phyloP scores from a whole-genome alignment of 305 asterid genomes.

The Rubia tinctorum region DNA sequence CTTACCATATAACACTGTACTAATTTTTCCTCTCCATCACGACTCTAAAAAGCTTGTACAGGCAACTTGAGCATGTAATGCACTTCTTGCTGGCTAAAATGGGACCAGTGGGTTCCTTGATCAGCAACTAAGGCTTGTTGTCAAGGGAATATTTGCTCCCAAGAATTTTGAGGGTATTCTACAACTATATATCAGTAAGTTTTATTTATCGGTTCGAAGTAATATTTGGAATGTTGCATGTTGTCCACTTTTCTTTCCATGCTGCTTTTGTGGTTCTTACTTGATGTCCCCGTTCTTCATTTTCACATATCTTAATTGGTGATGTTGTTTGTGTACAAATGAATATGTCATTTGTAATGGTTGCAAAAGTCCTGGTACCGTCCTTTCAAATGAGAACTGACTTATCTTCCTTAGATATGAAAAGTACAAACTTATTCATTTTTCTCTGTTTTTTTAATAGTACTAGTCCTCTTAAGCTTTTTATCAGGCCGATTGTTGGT shows the following conservation, averaged over 20 bases:
- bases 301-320: constrained; percentile 1
- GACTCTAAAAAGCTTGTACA: constrained; percentile 52
- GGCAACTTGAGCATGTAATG: constrained; percentile 95
- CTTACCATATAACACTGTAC: too few relatives aligned
- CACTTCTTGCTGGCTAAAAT: constrained; percentile 86
- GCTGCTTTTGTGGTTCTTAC: neutral
- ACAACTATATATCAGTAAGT: constrained; percentile 76
- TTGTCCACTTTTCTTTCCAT: too few relatives aligned
- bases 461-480: neutral
- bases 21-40: neutral
- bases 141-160: constrained; percentile 90
- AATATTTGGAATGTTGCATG: constrained; percentile 10
- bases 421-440: constrained; percentile 29
- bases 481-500: neutral
- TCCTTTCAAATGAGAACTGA: constrained; percentile 81
- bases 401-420: constrained; percentile 88
- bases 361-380: constrained; percentile 88
- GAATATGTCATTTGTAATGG: constrained; percentile 88
- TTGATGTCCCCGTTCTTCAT: constrained; percentile 26
- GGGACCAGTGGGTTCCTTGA: constrained; percentile 98
- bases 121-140: constrained; percentile 81
- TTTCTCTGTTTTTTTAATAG: neutral
- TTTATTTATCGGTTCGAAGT: neutral
- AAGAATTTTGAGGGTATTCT: constrained; percentile 89
- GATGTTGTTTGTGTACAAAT: constrained; percentile 34